Evolutionary conservation across 352 stramenopile genomes (phyloP).

Genomic region (Synura sp.): DNA sequence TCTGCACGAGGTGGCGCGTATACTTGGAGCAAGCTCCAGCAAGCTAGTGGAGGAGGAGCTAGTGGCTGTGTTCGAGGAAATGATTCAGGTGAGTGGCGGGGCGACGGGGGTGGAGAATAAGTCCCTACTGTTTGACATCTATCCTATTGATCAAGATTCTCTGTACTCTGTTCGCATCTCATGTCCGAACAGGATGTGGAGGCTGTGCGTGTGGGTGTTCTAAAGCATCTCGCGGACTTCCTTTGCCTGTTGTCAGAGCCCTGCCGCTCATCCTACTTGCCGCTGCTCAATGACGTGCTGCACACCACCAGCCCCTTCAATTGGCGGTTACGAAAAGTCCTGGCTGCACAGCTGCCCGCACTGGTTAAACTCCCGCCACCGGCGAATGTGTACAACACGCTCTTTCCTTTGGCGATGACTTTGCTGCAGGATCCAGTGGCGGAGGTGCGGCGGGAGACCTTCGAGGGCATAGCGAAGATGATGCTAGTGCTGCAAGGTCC

Average conservation of each 20-base stretch:
- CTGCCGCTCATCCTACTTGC: conserved; percentile 68
- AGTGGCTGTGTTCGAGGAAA: conserved; percentile 65
- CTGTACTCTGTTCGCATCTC: too few relatives aligned
- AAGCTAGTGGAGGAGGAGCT: conserved; percentile 61
- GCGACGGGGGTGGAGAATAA: too few relatives aligned
- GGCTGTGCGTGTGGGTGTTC: conserved; percentile 65
- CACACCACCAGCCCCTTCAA: conserved; percentile 63
- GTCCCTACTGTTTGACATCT: too few relatives aligned
- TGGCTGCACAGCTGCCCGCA: conserved; percentile 66
- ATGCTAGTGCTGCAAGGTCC: neutral
- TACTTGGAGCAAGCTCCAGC: conserved; percentile 69
- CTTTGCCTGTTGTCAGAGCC: conserved; percentile 62
- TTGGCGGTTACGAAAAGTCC: conserved; percentile 67
- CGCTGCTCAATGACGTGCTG: conserved; percentile 58
- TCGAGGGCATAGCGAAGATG: conserved; percentile 9
- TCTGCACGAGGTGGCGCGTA: conserved; percentile 71
- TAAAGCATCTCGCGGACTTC: conserved; percentile 76
- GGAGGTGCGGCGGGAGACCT: conserved; percentile 12
- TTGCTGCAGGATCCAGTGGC: conserved; percentile 46
- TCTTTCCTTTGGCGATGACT: conserved; percentile 58
- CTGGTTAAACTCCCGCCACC: conserved; percentile 65
- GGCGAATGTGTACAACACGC: conserved; percentile 64
- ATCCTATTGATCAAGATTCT: too few relatives aligned
- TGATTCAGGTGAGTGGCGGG: conserved; percentile 28
- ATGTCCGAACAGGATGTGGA: conserved; percentile 63